These are phyloP conservation scores for Penicillium brasilianum DNA, from an alignment of 2,329 filamentous ascomycete genomes.

Conservation along the genomic window DNA sequence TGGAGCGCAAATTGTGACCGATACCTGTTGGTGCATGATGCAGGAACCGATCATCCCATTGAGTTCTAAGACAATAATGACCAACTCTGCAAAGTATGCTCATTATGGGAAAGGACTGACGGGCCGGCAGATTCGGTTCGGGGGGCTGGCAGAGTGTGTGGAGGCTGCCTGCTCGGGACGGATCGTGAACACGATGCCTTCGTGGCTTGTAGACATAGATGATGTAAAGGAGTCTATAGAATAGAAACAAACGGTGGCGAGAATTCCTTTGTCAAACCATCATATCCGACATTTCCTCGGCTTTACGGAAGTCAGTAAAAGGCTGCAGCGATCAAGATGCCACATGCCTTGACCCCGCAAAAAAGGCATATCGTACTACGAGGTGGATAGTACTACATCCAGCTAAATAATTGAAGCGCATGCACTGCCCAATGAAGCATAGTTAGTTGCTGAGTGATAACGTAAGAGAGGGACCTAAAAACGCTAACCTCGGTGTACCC, in stretches of 20 bases:
- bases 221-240: background rate
- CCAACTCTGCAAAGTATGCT: slow-evolving; percentile 55
- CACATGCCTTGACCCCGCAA: background rate
- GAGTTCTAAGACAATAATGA: slow-evolving; percentile 44
- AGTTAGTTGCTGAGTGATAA: background rate
- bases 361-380: background rate
- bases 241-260: background rate
- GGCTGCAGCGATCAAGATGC: background rate
- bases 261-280: background rate
- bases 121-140: slow-evolving; percentile 33
- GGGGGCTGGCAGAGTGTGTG: slow-evolving; percentile 33
- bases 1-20: slow-evolving; percentile 49
- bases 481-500: background rate
- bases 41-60: slow-evolving; percentile 45
- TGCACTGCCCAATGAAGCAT: background rate
- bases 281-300: background rate
- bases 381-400: too few relatives aligned
- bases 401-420: background rate
- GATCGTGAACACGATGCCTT: background rate
- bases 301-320: background rate
- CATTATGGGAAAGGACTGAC: slow-evolving; percentile 46
- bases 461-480: background rate
- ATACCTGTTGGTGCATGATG: slow-evolving; percentile 58
- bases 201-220: background rate
- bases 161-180: slow-evolving; percentile 28